phyloP scores from a whole-genome alignment of 306 rosid genomes.

The Prunus davidiana region DNA sequence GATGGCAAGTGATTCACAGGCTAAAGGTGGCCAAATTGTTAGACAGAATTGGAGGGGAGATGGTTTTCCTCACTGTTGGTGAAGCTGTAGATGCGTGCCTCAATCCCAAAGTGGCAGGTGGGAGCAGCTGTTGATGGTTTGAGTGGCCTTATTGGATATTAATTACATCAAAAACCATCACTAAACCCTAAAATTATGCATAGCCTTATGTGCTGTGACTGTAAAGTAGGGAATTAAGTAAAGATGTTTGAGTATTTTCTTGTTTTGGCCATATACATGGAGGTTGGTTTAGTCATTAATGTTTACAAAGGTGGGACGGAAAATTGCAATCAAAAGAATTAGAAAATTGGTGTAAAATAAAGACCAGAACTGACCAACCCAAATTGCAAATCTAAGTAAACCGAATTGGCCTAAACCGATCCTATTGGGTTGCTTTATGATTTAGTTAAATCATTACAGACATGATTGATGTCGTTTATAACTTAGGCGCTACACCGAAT shows the following conservation, averaged over 20 bases:
- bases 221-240: background rate
- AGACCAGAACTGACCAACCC: too few relatives aligned
- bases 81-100: conserved; percentile 76
- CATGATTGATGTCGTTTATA: too few relatives aligned
- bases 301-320: background rate
- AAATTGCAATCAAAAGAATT: too few relatives aligned
- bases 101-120: conserved; percentile 27
- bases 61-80: conserved; percentile 58
- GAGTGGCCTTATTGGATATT: background rate
- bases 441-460: too few relatives aligned
- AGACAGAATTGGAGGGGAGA: conserved; percentile 65
- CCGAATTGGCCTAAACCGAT: too few relatives aligned
- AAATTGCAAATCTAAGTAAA: too few relatives aligned
- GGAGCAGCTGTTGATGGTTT: conserved; percentile 17
- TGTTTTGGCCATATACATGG: background rate
- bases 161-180: background rate
- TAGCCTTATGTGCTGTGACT: background rate
- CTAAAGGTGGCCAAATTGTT: conserved; percentile 65
- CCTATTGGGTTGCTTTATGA: too few relatives aligned
- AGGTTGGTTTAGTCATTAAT: background rate
- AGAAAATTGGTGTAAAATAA: too few relatives aligned
- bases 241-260: background rate
- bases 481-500: too few relatives aligned
- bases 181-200: background rate
- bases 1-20: conserved; percentile 77